Evolutionary conservation across 2,329 filamentous ascomycete species (phyloP).

Genomic region (Fusarium nanum): DNA sequence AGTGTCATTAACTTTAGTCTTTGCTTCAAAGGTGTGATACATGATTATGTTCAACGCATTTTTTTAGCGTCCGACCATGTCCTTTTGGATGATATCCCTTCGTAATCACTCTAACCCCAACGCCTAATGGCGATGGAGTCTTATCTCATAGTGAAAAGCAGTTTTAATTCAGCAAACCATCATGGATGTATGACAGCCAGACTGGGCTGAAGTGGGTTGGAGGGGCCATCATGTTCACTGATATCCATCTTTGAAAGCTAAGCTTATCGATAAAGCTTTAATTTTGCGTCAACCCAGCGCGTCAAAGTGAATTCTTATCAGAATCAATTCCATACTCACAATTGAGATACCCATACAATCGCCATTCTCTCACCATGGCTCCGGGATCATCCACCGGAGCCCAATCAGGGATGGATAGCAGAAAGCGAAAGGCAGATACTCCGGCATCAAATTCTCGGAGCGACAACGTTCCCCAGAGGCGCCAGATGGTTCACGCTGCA

Average conservation of each 20-base stretch:
- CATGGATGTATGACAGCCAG: background rate
- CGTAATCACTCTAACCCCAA: background rate
- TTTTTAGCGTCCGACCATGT: background rate
- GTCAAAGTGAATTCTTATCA: slow-evolving; percentile 3
- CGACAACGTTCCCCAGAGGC: slow-evolving; percentile 54
- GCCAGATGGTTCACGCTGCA: slow-evolving; percentile 60
- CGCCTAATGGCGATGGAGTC: background rate
- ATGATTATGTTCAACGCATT: background rate
- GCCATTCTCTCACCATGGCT: slow-evolving; percentile 43
- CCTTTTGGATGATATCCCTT: background rate
- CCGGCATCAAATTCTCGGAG: slow-evolving; percentile 39
- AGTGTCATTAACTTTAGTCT: background rate
- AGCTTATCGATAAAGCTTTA: slow-evolving; percentile 49
- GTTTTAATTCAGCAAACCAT: background rate
- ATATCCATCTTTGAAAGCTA: background rate
- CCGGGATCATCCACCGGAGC: slow-evolving; percentile 42
- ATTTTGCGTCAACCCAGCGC: slow-evolving; percentile 29
- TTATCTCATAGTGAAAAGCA: background rate
- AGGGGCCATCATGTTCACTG: background rate
- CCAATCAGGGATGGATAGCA: slow-evolving; percentile 42
- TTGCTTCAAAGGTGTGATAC: background rate
- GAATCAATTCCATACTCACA: slow-evolving; percentile 5
- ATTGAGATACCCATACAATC: background rate
- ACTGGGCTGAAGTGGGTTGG: slow-evolving; percentile 1
- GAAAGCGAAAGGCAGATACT: slow-evolving; percentile 45